phyloP scores from a whole-genome alignment of 352 stramenopile species.

The Plasmopara muralis region DNA sequence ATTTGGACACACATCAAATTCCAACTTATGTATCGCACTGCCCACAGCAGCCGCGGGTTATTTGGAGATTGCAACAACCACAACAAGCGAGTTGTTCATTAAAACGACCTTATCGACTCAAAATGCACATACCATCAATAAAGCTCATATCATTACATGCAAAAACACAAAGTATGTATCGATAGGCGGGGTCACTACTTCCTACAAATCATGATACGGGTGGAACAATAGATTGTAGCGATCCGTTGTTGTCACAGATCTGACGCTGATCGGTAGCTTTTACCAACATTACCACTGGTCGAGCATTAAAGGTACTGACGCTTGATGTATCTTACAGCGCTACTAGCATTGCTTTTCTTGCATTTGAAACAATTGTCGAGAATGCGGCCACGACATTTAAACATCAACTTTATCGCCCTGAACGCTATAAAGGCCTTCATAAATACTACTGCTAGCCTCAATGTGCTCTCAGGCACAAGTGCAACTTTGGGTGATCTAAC shows the following conservation, averaged over 20 bases:
- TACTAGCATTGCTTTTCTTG: conserved; percentile 6
- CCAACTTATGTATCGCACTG: background rate
- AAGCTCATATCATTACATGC: conserved; percentile 1
- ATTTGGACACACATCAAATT: background rate
- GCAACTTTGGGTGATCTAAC: no score
- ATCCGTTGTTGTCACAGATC: background rate
- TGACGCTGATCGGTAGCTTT: background rate
- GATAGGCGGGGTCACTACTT: conserved; percentile 8
- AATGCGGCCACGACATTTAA: background rate
- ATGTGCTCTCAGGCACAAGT: no score
- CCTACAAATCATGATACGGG: conserved; percentile 1
- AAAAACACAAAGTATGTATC: conserved; percentile 1
- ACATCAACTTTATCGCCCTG: conserved; percentile 1
- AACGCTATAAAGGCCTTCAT: background rate
- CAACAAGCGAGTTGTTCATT: background rate
- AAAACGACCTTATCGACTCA: background rate
- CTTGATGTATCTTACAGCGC: conserved; percentile 6
- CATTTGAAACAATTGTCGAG: conserved; percentile 5
- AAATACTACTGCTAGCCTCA: background rate
- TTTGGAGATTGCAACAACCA: background rate
- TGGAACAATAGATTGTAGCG: background rate
- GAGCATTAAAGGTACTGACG: conserved; percentile 9
- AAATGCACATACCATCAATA: background rate
- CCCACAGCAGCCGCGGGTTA: background rate
- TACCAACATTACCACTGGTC: conserved; percentile 7